Evolutionary conservation across 306 rosid species (phyloP).

Genomic region (Lathyrus sativus): DNA sequence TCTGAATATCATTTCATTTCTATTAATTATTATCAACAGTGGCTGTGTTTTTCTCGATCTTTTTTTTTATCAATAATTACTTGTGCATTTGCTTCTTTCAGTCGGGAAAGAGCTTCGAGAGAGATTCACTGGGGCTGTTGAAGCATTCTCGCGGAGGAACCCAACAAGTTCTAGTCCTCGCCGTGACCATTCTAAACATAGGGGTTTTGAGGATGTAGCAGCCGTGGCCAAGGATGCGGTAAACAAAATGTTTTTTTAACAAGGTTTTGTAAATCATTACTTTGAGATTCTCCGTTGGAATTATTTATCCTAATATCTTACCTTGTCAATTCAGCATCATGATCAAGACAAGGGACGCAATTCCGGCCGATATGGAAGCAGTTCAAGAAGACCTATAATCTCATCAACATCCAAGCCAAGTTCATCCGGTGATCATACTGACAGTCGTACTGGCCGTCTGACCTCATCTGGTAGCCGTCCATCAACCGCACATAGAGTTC

Average conservation of each 20-base stretch:
- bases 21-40: background rate
- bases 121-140: constrained; percentile 89
- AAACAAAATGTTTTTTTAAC: constrained; percentile 35
- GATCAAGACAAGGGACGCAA: constrained; percentile 72
- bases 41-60: background rate
- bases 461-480: constrained; percentile 62
- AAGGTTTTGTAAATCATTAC: constrained; percentile 1
- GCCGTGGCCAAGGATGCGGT: constrained; percentile 68
- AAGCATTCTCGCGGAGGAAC: constrained; percentile 83
- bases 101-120: constrained; percentile 94
- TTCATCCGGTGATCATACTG: constrained; percentile 78
- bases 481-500: constrained; percentile 57
- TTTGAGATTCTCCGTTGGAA: background rate
- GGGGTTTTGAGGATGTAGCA: constrained; percentile 66
- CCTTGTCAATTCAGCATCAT: constrained; percentile 55
- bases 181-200: constrained; percentile 63
- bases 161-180: constrained; percentile 74
- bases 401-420: constrained; percentile 69
- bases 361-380: constrained; percentile 85
- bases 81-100: constrained; percentile 50
- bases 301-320: background rate
- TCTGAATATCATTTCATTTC: constrained; percentile 8
- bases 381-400: constrained; percentile 70
- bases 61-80: constrained; percentile 26
- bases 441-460: constrained; percentile 65